A percentile compares a stretch with the other conserved stretches of the same genome.
Evolutionary conservation across 441 rosid species (phyloP).

Genomic region (Erysimum pusillum): DNA sequence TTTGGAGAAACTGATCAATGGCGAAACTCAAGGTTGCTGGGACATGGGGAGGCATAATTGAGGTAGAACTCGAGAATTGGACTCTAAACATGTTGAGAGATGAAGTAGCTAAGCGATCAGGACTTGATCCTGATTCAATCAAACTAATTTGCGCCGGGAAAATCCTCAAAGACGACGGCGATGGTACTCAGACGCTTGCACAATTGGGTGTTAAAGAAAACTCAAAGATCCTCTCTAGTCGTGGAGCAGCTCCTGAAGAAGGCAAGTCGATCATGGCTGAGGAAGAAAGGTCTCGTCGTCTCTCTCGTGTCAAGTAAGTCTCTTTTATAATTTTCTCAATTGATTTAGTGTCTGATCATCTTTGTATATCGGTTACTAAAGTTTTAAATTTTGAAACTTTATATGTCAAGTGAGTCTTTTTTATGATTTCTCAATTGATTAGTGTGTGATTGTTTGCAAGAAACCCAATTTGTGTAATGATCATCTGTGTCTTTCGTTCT

Average conservation of each 20-base stretch:
- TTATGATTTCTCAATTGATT: not conserved
- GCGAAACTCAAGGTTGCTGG: slow-evolving; percentile 87
- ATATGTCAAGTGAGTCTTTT: not conserved
- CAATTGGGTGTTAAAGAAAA: slow-evolving; percentile 73
- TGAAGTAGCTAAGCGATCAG: slow-evolving; percentile 77
- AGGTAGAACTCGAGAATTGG: slow-evolving; percentile 86
- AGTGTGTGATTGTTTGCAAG: not conserved
- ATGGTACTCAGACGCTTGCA: slow-evolving; percentile 52
- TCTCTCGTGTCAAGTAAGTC: slow-evolving; percentile 78
- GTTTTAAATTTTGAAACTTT: not conserved
- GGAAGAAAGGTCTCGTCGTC: slow-evolving; percentile 75
- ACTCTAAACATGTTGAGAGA: slow-evolving; percentile 71
- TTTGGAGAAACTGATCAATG: slow-evolving; percentile 41
- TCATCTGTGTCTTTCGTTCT: not conserved
- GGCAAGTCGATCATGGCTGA: slow-evolving; percentile 73
- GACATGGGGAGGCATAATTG: slow-evolving; percentile 76
- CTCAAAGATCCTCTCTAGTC: slow-evolving; percentile 75
- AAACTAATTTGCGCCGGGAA: slow-evolving; percentile 78
- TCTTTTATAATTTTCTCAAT: not conserved
- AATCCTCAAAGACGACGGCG: slow-evolving; percentile 74
- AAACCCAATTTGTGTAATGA: not conserved
- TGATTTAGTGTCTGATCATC: not conserved
- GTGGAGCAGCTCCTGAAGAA: slow-evolving; percentile 61
- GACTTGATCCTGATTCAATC: slow-evolving; percentile 59
- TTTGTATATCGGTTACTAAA: not conserved